Base-by-base conservation (phyloP, 1,284 basidiomycete species). In the Ganoderma sinense region DNA sequence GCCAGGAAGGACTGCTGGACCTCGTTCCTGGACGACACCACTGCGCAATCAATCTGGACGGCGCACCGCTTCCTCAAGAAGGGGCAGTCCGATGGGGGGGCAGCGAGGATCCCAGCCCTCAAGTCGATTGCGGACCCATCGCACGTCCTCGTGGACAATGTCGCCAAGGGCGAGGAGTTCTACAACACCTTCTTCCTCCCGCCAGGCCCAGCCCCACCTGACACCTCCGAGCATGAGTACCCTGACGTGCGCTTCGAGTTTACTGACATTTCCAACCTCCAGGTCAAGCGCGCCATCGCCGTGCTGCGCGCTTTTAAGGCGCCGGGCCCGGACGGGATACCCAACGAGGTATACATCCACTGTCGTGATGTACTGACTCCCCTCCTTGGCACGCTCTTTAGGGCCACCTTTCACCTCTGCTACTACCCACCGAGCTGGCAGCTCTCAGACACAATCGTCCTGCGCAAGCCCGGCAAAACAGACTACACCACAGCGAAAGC, bases 381-480 rank as follows among this genome's bases (percentile, higher is more conserved):
- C 1, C 66, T 72, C 23, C 71, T 84, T 0, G 74, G 71, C 10
- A 67, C 60, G 4, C 75, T 84, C 4, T 84, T 75, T 71, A 43
- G 75, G 1, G 80, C 80, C 0, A 77, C 75, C 1, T 75, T 82
- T 40, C 41, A 40, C 0, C 71, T 79, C 0, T 41, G 72, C 0
- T 63, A 70, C 48, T 85, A 82, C 75, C 80, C 79, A 1, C 68
- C 68, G 0, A 40, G 48, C 4, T 85, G 83, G 83, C 74, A 75
- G 26, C 51, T 70, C 0, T 80, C 76, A 2, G 71, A 70, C 14
- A 84, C 81, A 2, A 72, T 82, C 0, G 81, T 84, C 0, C 70
- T 86, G 0, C 68, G 76, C 13, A 86, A 87, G 69, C 83, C 81
- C 3, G 80, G 80, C 0, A 80, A 80, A 36, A 41, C 77, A 0